A percentile compares a stretch with the other conserved stretches of the same genome.
Evolutionary conservation across 352 stramenopile species (phyloP).

Genomic region (Peronospora belbahrii): DNA sequence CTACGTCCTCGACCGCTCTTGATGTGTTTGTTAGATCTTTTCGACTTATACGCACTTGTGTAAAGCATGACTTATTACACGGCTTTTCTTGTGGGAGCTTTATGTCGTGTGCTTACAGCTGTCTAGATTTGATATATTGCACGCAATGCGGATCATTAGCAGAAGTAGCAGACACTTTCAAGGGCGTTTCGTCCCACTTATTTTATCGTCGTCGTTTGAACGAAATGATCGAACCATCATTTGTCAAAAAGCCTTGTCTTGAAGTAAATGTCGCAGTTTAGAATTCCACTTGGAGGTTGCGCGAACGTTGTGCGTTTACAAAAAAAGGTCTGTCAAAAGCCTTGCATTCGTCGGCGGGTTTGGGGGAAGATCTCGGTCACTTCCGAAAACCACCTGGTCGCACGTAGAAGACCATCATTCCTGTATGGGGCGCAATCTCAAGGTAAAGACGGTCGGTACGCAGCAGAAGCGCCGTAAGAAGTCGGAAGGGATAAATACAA

Average conservation of each 20-base stretch:
- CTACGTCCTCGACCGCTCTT: too few species aligned
- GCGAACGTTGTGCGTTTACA: constrained; percentile 13
- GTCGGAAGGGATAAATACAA: constrained; percentile 2
- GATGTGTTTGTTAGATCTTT: too few species aligned
- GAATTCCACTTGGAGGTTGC: neutral
- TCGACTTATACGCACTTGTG: neutral
- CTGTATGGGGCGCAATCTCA: constrained; percentile 30
- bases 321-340: neutral
- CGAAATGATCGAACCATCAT: neutral
- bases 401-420: constrained; percentile 23
- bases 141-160: neutral
- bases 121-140: neutral
- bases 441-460: constrained; percentile 18
- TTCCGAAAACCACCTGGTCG: constrained; percentile 23
- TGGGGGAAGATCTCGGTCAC: constrained; percentile 26
- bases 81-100: neutral
- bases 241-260: neutral
- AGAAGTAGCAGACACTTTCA: neutral
- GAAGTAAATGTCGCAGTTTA: constrained; percentile 24
- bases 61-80: neutral
- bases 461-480: constrained; percentile 34
- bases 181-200: too few species aligned
- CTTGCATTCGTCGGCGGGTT: constrained; percentile 12
- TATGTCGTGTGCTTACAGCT: neutral
- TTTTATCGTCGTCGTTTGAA: neutral